These are phyloP conservation scores for Themeda triandra DNA, from an alignment of 176 grass and related monocot genomes.

Conservation along the genomic window DNA sequence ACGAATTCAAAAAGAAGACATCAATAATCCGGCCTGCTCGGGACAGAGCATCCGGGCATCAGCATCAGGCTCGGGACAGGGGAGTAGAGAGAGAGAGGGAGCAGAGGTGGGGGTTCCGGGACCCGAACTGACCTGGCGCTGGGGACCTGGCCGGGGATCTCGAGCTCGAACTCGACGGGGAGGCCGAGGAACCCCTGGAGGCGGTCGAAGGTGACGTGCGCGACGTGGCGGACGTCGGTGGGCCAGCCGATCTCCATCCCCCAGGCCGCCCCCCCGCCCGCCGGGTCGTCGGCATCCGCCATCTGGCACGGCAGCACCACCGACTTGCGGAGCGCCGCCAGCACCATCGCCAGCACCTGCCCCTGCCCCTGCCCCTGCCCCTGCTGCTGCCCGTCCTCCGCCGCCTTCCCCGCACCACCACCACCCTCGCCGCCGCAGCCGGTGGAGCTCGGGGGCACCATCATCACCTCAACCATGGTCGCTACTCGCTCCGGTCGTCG, in stretches of 20 bases:
- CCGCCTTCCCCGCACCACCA: conserved; percentile 8
- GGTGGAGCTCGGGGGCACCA: conserved; percentile 25
- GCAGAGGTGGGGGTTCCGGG: background rate
- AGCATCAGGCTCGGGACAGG: background rate
- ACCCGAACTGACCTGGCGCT: conserved; percentile 55
- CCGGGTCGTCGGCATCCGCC: conserved; percentile 27
- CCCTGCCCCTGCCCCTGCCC: conserved; percentile 39
- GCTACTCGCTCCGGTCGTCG: background rate
- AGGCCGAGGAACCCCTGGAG: conserved; percentile 92
- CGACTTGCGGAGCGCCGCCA: conserved; percentile 59
- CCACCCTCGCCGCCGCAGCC: conserved; percentile 4
- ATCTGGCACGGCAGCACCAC: conserved; percentile 64
- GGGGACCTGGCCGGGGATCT: conserved; percentile 74
- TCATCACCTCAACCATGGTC: conserved; percentile 41
- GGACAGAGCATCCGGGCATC: background rate
- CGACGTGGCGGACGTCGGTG: conserved; percentile 88
- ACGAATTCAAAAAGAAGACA: background rate
- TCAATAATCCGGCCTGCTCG: background rate
- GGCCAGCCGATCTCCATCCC: conserved; percentile 87
- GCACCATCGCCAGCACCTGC: conserved; percentile 47
- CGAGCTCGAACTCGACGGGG: conserved; percentile 86
- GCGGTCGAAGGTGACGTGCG: conserved; percentile 95
- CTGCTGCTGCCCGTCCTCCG: conserved; percentile 16
- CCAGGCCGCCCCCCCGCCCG: conserved; percentile 7
- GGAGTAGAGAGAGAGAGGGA: background rate